Conservation (phyloP, 2,329 filamentous ascomycete genomes). For the Albophoma yamanashiensis region DNA sequence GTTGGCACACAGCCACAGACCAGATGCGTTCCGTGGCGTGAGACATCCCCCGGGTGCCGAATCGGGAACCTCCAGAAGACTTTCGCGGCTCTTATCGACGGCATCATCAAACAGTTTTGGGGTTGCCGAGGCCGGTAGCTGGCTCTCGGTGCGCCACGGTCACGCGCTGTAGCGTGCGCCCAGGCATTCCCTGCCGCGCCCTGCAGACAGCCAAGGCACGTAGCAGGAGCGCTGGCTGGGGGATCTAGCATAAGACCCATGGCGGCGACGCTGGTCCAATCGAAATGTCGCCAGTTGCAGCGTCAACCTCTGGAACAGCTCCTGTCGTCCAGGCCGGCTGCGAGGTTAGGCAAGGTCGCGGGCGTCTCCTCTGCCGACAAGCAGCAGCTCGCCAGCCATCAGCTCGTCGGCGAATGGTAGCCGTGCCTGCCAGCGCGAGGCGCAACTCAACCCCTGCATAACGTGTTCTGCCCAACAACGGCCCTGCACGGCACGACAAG, state of each 20-base stretch:
- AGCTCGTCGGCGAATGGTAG: background rate
- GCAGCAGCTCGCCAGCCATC: background rate
- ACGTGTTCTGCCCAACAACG: background rate
- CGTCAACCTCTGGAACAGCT: background rate
- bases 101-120: background rate
- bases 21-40: background rate
- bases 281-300: background rate
- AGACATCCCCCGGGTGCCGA: background rate
- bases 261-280: background rate
- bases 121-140: background rate
- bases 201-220: background rate
- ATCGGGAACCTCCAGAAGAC: background rate
- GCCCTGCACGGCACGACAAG: background rate
- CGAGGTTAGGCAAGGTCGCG: background rate
- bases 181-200: background rate
- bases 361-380: too few relatives aligned
- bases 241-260: background rate
- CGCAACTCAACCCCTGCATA: background rate
- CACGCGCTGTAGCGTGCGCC: background rate
- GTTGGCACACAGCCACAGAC: background rate
- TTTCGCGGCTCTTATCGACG: conserved; percentile 1
- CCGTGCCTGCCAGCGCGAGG: background rate
- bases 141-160: background rate
- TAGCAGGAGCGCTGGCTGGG: background rate
- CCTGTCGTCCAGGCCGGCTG: background rate